Percentiles rank a stretch among this genome's conserved stretches.
phyloP scores from a whole-genome alignment of 1,284 basidiomycete genomes.

The Fistulinella cinereoalba region DNA sequence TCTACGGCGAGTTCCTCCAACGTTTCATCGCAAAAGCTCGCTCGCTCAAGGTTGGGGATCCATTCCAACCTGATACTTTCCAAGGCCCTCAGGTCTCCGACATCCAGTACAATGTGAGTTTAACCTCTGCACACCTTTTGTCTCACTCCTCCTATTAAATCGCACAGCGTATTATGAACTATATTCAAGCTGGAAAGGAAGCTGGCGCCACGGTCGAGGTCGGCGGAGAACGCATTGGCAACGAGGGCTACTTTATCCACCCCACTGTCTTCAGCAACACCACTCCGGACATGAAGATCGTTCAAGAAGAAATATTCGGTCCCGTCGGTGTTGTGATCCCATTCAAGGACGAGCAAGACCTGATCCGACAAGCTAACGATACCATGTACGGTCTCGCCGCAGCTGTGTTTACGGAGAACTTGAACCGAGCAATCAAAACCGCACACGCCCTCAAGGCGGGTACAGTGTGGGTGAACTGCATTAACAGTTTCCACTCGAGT shows the following conservation, averaged over 20 bases:
- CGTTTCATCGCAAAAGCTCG: constrained; percentile 59
- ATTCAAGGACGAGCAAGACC: constrained; percentile 69
- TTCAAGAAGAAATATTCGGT: constrained; percentile 90
- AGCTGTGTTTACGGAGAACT: constrained; percentile 80
- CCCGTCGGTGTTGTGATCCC: constrained; percentile 77
- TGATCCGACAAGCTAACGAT: constrained; percentile 81
- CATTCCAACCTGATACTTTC: constrained; percentile 67
- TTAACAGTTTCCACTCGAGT: constrained; percentile 61
- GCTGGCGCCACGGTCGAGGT: constrained; percentile 79
- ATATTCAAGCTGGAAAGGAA: constrained; percentile 82
- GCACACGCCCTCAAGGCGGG: constrained; percentile 82
- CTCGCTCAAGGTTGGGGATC: constrained; percentile 71
- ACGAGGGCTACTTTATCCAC: constrained; percentile 72
- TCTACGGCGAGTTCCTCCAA: constrained; percentile 78
- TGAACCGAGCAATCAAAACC: constrained; percentile 71
- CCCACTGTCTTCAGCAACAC: constrained; percentile 89
- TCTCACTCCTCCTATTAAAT: background rate
- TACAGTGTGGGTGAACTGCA: constrained; percentile 80
- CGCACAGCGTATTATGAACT: constrained; percentile 74
- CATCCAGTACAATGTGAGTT: constrained; percentile 59
- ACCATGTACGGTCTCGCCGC: constrained; percentile 84
- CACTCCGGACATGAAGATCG: constrained; percentile 80
- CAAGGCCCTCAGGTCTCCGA: constrained; percentile 90
- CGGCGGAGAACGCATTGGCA: constrained; percentile 76
- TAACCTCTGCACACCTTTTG: background rate